Evolutionary conservation across 1,284 basidiomycete species (phyloP).

Genomic region (Fomitopsis schrenkii): DNA sequence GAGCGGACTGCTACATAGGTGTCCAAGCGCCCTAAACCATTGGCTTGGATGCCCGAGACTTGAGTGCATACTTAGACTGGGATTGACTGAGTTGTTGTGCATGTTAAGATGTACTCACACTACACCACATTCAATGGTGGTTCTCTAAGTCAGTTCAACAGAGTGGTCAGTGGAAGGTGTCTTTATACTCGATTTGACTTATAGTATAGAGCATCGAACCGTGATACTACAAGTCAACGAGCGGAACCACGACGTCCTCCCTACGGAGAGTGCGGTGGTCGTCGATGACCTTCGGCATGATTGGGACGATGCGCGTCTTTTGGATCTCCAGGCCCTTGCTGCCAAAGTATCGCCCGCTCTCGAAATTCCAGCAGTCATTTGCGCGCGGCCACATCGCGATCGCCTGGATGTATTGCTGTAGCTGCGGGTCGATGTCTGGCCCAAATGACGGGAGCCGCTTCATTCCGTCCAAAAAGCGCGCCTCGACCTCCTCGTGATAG

Average conservation of each 20-base stretch:
- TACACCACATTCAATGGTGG: too few species aligned
- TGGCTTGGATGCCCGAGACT: too few species aligned
- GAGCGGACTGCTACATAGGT: too few species aligned
- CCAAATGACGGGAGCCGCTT: conserved; percentile 16
- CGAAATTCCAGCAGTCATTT: conserved; percentile 31
- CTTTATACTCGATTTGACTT: too few species aligned
- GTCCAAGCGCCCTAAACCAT: too few species aligned
- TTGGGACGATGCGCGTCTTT: conserved; percentile 5
- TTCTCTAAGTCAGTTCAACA: too few species aligned
- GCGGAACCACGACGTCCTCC: background rate
- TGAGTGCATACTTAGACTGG: too few species aligned
- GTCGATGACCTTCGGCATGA: conserved; percentile 8
- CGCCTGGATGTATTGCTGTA: conserved; percentile 27
- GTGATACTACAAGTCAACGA: background rate
- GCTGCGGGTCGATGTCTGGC: conserved; percentile 16
- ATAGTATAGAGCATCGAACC: too few species aligned
- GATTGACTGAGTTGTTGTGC: too few species aligned
- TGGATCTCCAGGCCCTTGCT: conserved; percentile 22
- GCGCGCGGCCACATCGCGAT: conserved; percentile 27
- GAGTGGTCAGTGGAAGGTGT: too few species aligned
- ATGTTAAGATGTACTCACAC: too few species aligned
- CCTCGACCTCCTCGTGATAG: conserved; percentile 22
- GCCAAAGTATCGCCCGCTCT: conserved; percentile 33
- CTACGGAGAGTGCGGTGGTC: background rate
- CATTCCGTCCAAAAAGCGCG: conserved; percentile 22